These are phyloP conservation scores for Fusarium succisae DNA, from an alignment of 2,329 filamentous ascomycete genomes.

Conservation along the genomic window DNA sequence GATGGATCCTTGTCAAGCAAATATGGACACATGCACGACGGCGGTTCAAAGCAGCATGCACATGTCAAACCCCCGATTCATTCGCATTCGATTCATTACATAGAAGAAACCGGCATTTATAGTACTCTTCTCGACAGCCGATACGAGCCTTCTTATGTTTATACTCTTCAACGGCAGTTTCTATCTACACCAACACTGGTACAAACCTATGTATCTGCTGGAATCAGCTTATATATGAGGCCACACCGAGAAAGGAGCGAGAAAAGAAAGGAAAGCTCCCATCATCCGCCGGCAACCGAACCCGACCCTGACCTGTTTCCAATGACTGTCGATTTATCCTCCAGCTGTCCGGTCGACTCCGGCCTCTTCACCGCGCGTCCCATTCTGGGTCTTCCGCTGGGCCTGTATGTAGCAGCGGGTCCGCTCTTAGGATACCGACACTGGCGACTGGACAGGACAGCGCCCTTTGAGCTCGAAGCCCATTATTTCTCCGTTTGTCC, in stretches of 20 bases:
- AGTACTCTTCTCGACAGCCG: not conserved
- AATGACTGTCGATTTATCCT: constrained; percentile 10
- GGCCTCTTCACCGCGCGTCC: constrained; percentile 31
- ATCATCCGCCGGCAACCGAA: constrained; percentile 17
- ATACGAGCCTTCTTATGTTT: not conserved
- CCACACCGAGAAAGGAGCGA: not conserved
- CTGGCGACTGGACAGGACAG: not conserved
- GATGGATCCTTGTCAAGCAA: not conserved
- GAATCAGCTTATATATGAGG: not conserved
- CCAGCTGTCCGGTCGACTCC: constrained; percentile 37
- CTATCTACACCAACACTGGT: not conserved
- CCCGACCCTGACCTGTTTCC: constrained; percentile 2
- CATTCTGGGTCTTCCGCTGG: constrained; percentile 30
- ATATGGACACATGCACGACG: not conserved
- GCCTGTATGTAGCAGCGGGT: constrained; percentile 28
- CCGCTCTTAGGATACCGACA: constrained; percentile 16
- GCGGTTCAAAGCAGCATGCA: not conserved
- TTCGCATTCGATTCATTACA: not conserved
- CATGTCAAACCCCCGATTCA: constrained; percentile 5
- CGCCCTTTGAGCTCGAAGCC: constrained; percentile 11
- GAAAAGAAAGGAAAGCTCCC: constrained; percentile 7
- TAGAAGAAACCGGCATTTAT: not conserved
- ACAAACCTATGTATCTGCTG: not conserved
- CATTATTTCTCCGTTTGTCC: constrained; percentile 30
- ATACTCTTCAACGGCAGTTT: not conserved